A percentile compares a stretch with the other conserved stretches of the same genome.
phyloP scores from a whole-genome alignment of 2,329 filamentous ascomycete species.

The Colletotrichum neosansevieriae region DNA sequence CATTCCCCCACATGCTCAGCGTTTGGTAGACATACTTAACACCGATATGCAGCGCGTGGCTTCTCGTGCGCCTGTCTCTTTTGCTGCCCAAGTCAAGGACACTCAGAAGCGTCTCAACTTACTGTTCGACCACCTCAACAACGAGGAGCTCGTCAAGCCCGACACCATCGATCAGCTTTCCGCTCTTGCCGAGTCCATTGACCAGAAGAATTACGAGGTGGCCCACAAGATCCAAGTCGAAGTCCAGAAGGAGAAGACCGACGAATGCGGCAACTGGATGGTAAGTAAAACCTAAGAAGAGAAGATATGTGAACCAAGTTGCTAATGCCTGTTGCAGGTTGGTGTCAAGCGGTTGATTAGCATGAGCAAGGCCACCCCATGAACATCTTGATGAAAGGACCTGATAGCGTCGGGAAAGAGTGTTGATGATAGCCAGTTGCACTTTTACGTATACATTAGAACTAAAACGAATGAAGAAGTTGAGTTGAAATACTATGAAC shows the following conservation, averaged over 20 bases:
- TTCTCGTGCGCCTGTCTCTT: constrained; percentile 84
- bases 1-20: constrained; percentile 81
- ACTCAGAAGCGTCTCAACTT: constrained; percentile 93
- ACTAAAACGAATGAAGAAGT: constrained; percentile 28
- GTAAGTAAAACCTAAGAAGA: constrained; percentile 63
- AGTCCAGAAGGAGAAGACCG: constrained; percentile 80
- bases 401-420: constrained; percentile 13
- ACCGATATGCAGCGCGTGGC: constrained; percentile 92
- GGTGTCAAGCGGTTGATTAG: constrained; percentile 82
- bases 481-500: constrained; percentile 18
- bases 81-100: constrained; percentile 90
- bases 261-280: constrained; percentile 90
- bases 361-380: constrained; percentile 83
- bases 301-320: constrained; percentile 10
- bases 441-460: constrained; percentile 39
- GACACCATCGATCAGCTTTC: constrained; percentile 79
- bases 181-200: constrained; percentile 74
- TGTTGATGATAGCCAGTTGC: constrained; percentile 37
- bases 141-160: constrained; percentile 87
- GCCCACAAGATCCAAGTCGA: constrained; percentile 79
- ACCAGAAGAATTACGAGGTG: constrained; percentile 75
- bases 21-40: constrained; percentile 83
- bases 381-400: constrained; percentile 40
- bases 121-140: constrained; percentile 98
- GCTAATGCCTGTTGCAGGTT: constrained; percentile 66